Evolutionary conservation across 805 yeast species (phyloP).

Genomic region (Saccharomyces mikatae): DNA sequence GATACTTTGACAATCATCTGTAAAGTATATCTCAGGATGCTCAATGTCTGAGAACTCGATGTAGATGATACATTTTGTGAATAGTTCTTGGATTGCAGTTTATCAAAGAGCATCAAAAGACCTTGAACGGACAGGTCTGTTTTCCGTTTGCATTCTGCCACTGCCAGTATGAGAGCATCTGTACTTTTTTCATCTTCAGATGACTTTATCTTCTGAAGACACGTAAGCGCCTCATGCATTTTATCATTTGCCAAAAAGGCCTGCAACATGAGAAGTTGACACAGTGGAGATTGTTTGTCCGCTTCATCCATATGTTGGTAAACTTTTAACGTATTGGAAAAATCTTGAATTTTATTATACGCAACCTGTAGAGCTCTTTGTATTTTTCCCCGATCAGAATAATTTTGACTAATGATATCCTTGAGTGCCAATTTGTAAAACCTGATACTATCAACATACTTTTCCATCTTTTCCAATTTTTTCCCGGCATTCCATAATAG

Average conservation of each 20-base stretch:
- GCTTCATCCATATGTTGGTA: slow-evolving; percentile 20
- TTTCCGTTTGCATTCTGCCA: slow-evolving; percentile 24
- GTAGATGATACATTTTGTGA: slow-evolving; percentile 2
- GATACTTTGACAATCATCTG: slow-evolving; percentile 26
- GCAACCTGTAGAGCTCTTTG: slow-evolving; percentile 32
- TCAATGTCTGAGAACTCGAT: slow-evolving; percentile 19
- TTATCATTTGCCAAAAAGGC: slow-evolving; percentile 12
- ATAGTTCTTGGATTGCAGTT: slow-evolving; percentile 10
- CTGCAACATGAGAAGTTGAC: slow-evolving; percentile 30
- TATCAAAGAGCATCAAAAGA: slow-evolving; percentile 23
- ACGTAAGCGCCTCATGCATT: slow-evolving; percentile 12
- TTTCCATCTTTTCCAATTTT: slow-evolving; percentile 19
- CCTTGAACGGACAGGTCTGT: slow-evolving; percentile 23
- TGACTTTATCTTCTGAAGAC: slow-evolving; percentile 29
- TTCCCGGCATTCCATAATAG: slow-evolving; percentile 37
- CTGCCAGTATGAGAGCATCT: slow-evolving; percentile 28
- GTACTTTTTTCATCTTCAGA: slow-evolving; percentile 32
- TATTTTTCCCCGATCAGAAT: slow-evolving; percentile 31
- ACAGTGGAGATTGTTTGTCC: slow-evolving; percentile 22
- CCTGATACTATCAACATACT: slow-evolving; percentile 15
- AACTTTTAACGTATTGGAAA: slow-evolving; percentile 14
- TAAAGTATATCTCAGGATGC: slow-evolving; percentile 26
- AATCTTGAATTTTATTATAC: slow-evolving; percentile 19
- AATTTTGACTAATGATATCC: slow-evolving; percentile 19
- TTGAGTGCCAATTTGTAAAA: slow-evolving; percentile 25